A percentile compares a stretch with the other conserved stretches of the same genome.
phyloP scores from a whole-genome alignment of 495 filamentous ascomycete species.

The Aspergillus sclerotioniger region DNA sequence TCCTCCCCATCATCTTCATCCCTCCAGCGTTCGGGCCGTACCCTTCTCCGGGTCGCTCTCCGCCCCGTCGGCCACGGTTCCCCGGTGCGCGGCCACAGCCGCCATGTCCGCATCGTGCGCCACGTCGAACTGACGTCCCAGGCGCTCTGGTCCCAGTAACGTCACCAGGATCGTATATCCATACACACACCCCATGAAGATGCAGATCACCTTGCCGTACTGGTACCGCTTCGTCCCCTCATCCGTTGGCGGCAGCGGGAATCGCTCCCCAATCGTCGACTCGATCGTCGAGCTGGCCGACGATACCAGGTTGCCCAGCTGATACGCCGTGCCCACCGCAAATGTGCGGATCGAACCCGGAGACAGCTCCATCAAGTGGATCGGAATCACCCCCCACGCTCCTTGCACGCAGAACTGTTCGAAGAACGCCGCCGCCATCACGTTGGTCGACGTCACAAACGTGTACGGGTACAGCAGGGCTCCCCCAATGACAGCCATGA shows the following conservation, averaged over 20 bases:
- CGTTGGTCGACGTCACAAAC: conserved; percentile 55
- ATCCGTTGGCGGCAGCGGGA: conserved; percentile 63
- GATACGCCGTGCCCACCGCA: conserved; percentile 78
- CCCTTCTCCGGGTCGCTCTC: conserved; percentile 24
- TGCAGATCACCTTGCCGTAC: conserved; percentile 88
- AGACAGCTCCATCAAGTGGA: conserved; percentile 84
- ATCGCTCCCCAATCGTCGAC: conserved; percentile 74
- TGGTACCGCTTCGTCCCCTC: conserved; percentile 57
- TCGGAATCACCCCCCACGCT: conserved; percentile 81
- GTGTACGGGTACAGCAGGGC: conserved; percentile 81
- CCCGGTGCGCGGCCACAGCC: conserved; percentile 37
- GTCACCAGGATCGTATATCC: conserved; percentile 75
- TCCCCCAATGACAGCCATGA: conserved; percentile 73
- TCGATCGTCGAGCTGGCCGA: conserved; percentile 83
- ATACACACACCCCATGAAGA: conserved; percentile 93
- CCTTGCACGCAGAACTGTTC: conserved; percentile 89
- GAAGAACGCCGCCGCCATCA: conserved; percentile 87
- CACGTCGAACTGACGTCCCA: conserved; percentile 65
- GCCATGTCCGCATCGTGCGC: conserved; percentile 63
- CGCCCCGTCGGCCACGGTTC: not conserved
- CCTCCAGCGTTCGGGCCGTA: not conserved
- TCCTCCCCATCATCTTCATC: not conserved
- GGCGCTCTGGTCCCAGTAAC: conserved; percentile 72
- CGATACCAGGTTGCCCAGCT: conserved; percentile 80
- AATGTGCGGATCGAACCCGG: conserved; percentile 82